These are phyloP conservation scores for Pichia membranifaciens DNA, from an alignment of 805 yeast species.

Conservation along the genomic window DNA sequence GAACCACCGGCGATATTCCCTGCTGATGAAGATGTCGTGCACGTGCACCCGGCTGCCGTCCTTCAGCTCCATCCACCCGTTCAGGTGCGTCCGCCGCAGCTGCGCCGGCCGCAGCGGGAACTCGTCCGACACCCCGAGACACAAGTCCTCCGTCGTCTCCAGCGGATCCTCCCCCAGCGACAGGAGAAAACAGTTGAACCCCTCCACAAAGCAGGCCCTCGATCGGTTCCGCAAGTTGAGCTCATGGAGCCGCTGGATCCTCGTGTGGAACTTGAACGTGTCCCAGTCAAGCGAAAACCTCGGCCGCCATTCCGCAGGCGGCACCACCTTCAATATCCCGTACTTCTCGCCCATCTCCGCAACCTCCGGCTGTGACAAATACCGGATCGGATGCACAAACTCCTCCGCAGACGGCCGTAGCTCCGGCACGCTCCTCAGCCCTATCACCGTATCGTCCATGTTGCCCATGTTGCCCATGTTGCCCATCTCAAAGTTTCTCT, in stretches of 20 bases:
- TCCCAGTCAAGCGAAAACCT: constrained; percentile 48
- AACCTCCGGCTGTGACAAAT: constrained; percentile 38
- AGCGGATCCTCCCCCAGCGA: constrained; percentile 32
- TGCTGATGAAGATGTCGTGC: constrained; percentile 26
- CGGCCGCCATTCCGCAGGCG: constrained; percentile 50
- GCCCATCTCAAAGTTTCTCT: too few relatives aligned
- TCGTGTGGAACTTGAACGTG: constrained; percentile 57
- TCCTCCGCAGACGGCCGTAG: constrained; percentile 40
- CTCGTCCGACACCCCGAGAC: constrained; percentile 12
- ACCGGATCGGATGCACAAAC: constrained; percentile 45
- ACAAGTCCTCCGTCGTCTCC: constrained; percentile 9
- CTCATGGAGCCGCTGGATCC: constrained; percentile 63
- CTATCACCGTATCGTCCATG: too few relatives aligned
- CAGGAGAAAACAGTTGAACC: constrained; percentile 50
- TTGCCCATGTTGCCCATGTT: too few relatives aligned
- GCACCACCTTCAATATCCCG: constrained; percentile 49
- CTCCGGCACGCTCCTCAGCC: constrained; percentile 35
- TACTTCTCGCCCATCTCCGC: constrained; percentile 38
- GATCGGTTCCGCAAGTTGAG: constrained; percentile 58
- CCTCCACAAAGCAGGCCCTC: constrained; percentile 55
- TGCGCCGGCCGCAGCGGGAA: neutral
- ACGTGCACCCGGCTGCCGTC: constrained; percentile 24
- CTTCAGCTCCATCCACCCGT: constrained; percentile 15
- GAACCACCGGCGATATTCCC: constrained; percentile 13
- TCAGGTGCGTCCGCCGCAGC: constrained; percentile 3